A percentile compares a stretch with the other conserved stretches of the same genome.
phyloP scores from a whole-genome alignment of 2,329 filamentous ascomycete species.

The Geosmithia putterillii region DNA sequence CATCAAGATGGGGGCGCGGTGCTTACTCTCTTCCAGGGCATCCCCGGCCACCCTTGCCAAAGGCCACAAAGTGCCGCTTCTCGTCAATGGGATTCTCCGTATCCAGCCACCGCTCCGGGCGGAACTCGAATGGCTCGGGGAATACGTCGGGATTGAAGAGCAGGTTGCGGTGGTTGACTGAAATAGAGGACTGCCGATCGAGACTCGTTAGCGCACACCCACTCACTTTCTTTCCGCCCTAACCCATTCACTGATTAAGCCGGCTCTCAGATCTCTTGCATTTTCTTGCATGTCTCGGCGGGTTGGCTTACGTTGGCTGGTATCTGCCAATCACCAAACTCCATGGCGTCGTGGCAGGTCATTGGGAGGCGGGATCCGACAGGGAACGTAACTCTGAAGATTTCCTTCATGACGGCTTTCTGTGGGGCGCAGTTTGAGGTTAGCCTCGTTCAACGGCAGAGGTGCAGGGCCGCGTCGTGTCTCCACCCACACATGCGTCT shows the following conservation, averaged over 20 bases:
- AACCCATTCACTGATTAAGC: not conserved
- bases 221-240: no score
- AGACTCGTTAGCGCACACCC: not conserved
- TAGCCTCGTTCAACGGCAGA: not conserved
- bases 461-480: no score
- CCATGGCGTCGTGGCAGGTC: not conserved
- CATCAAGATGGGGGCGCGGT: not conserved
- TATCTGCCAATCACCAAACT: not conserved
- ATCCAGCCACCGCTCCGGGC: constrained; percentile 8
- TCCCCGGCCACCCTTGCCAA: not conserved
- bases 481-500: not conserved
- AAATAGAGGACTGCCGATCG: not conserved
- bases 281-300: no score
- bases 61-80: not conserved
- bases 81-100: not conserved
- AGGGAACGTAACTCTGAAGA: not conserved
- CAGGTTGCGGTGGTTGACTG: not conserved
- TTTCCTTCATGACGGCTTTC: not conserved
- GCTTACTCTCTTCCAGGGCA: not conserved
- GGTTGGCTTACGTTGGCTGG: not conserved
- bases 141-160: constrained; percentile 3
- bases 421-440: not conserved
- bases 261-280: not conserved
- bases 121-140: constrained; percentile 6
- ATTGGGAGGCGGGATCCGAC: not conserved